These are phyloP conservation scores for Arabis alpina DNA, from an alignment of 345 rosid species.

Conservation along the genomic window DNA sequence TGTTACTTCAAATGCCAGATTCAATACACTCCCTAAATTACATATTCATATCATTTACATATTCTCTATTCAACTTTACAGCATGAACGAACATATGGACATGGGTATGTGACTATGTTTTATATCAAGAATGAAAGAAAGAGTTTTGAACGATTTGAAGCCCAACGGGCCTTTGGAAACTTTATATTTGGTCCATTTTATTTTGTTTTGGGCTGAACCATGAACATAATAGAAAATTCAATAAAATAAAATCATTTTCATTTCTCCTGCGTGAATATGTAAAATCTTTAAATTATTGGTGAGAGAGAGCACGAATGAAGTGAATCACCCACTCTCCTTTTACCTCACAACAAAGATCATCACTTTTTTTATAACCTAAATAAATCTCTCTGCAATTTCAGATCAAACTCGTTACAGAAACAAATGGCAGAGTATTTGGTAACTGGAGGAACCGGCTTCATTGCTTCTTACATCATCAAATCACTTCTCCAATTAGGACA, in stretches of 20 bases:
- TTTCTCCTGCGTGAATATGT: not conserved
- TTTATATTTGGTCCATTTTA: not conserved
- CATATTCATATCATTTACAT: too few relatives aligned
- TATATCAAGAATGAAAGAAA: too few relatives aligned
- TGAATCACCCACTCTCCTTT: conserved; percentile 35
- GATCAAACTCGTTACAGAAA: not conserved
- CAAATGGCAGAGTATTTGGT: conserved; percentile 83
- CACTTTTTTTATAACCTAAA: conserved; percentile 26
- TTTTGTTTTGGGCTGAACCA: not conserved
- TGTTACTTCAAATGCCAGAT: too few relatives aligned
- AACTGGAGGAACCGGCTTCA: conserved; percentile 93
- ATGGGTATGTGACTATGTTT: too few relatives aligned
- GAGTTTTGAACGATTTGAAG: too few relatives aligned
- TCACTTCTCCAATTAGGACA: conserved; percentile 69
- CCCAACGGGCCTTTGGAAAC: not conserved
- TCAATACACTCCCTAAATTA: too few relatives aligned
- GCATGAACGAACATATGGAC: too few relatives aligned
- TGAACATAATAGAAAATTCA: too few relatives aligned
- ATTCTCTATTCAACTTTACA: too few relatives aligned
- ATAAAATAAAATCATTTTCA: not conserved
- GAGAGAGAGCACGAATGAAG: not conserved
- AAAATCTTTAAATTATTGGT: conserved; percentile 1
- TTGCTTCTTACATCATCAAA: conserved; percentile 74
- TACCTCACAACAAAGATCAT: conserved; percentile 14
- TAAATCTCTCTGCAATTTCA: conserved; percentile 5